These are phyloP conservation scores for Rosa multiflora DNA, from an alignment of 306 rosid species.

Conservation along the genomic window DNA sequence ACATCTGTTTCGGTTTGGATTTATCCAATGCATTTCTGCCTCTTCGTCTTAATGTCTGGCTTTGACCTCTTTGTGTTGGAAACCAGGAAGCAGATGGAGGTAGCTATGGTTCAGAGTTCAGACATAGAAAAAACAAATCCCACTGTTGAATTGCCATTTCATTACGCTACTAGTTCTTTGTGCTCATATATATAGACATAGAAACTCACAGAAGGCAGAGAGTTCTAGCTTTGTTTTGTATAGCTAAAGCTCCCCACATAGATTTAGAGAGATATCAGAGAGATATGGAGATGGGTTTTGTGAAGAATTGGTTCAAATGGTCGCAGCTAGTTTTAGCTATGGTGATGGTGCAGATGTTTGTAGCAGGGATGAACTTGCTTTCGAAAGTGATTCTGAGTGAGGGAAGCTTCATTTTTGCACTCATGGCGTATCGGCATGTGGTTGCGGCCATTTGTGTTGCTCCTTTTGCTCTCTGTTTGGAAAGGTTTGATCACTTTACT, in stretches of 20 bases:
- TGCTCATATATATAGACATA: neutral
- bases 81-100: conserved; percentile 2
- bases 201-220: neutral
- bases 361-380: conserved; percentile 53
- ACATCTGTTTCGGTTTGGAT: neutral
- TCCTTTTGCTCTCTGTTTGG: conserved; percentile 61
- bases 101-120: neutral
- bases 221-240: neutral
- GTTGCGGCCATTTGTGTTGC: conserved; percentile 67
- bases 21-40: neutral
- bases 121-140: neutral
- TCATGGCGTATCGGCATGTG: conserved; percentile 52
- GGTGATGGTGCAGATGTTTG: conserved; percentile 51
- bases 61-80: conserved; percentile 15
- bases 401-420: conserved; percentile 62
- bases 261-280: neutral
- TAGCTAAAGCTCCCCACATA: neutral
- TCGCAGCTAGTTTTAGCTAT: conserved; percentile 42
- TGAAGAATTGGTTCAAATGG: conserved; percentile 31
- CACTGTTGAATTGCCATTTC: neutral
- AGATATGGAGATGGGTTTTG: neutral
- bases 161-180: neutral
- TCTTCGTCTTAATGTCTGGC: neutral
- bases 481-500: conserved; percentile 34
- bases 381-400: conserved; percentile 41